Evolutionary conservation across 2,329 filamentous ascomycete genomes (phyloP).

Genomic region (Saccharata proteae): DNA sequence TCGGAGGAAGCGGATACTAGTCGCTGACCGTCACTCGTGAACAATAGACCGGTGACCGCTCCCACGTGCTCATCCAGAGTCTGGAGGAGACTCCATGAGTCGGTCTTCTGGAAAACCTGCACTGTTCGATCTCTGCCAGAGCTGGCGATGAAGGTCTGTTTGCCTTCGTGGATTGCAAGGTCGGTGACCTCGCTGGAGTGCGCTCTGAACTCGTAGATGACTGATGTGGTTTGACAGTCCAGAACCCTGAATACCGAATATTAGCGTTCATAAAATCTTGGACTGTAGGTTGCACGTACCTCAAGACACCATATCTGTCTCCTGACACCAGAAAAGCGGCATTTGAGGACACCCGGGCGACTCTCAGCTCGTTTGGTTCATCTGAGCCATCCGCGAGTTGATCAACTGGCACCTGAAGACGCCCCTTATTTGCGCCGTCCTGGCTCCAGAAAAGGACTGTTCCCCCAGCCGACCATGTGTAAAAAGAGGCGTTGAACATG

Average conservation of each 20-base stretch:
- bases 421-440: constrained; percentile 55
- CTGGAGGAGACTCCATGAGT: constrained; percentile 66
- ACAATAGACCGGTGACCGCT: constrained; percentile 66
- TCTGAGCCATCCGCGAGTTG: constrained; percentile 36
- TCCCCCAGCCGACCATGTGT: constrained; percentile 80
- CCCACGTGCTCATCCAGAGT: constrained; percentile 87
- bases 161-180: constrained; percentile 58
- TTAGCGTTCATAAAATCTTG: not conserved
- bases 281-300: constrained; percentile 24
- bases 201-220: constrained; percentile 64
- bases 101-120: constrained; percentile 64
- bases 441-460: constrained; percentile 72
- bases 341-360: constrained; percentile 46
- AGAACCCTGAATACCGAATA: constrained; percentile 40
- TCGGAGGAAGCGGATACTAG: constrained; percentile 83
- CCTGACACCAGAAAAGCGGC: constrained; percentile 64
- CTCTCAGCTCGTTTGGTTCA: constrained; percentile 45
- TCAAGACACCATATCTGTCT: constrained; percentile 74
- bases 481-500: constrained; percentile 56
- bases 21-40: constrained; percentile 56
- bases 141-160: constrained; percentile 59
- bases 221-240: constrained; percentile 48
- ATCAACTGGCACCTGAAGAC: constrained; percentile 58
- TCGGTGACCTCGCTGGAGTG: constrained; percentile 78
- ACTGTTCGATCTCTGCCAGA: constrained; percentile 84